phyloP scores from a whole-genome alignment of 331 rosid genomes.

The Quercus lobata region DNA sequence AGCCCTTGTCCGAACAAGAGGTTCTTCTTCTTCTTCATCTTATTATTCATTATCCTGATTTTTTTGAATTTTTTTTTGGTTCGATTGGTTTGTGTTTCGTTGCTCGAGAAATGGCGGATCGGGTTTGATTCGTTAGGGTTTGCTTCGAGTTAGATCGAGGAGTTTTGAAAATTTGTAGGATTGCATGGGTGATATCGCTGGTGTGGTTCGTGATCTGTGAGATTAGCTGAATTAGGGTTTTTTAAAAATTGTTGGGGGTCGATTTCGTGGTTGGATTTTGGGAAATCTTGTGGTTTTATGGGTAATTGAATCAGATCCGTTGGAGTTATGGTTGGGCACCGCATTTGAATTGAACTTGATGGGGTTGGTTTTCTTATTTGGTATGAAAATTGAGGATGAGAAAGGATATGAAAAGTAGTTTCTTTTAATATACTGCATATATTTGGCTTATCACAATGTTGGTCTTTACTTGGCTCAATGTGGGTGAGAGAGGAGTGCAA shows the following conservation, averaged over 20 bases:
- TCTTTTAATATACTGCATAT: neutral
- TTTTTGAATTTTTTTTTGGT: neutral
- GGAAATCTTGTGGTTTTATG: neutral
- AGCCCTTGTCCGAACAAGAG: constrained; percentile 96
- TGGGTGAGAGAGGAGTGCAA: neutral
- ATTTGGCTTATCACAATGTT: neutral
- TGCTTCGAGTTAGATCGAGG: neutral
- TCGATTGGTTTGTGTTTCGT: neutral
- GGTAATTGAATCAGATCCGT: constrained; percentile 10
- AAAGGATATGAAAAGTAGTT: neutral
- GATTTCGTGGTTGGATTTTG: constrained; percentile 22
- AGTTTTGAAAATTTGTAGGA: neutral
- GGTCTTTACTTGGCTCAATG: neutral
- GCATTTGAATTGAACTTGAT: neutral
- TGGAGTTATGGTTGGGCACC: neutral
- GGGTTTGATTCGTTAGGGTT: constrained; percentile 6
- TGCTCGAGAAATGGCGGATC: constrained; percentile 30
- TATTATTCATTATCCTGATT: neutral
- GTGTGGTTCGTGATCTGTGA: constrained; percentile 17
- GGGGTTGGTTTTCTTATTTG: neutral
- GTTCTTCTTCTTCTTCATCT: constrained; percentile 19
- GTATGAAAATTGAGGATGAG: neutral
- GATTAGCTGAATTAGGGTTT: constrained; percentile 20
- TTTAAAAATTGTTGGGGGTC: neutral
- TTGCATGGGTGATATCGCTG: neutral